These are phyloP conservation scores for Chrysoporthe austroafricana DNA, from an alignment of 2,329 filamentous ascomycete genomes.

Conservation along the genomic window DNA sequence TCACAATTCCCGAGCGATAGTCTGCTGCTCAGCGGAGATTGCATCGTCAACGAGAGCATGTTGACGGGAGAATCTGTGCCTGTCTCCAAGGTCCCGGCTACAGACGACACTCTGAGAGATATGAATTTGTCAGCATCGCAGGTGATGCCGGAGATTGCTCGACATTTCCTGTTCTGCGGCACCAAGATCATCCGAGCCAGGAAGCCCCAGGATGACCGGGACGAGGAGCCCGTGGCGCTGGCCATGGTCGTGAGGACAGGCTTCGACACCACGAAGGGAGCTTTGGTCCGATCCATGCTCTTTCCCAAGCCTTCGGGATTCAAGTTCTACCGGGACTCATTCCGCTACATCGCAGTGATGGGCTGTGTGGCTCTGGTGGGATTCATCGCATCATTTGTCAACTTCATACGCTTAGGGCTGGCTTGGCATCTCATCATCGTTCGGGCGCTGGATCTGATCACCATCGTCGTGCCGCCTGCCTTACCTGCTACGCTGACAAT, in stretches of 20 bases:
- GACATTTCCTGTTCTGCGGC: constrained; percentile 90
- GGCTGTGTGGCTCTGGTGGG: constrained; percentile 81
- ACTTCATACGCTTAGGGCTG: constrained; percentile 84
- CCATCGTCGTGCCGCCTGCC: constrained; percentile 94
- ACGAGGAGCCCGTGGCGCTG: constrained; percentile 86
- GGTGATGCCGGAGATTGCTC: constrained; percentile 80
- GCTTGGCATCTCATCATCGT: constrained; percentile 91
- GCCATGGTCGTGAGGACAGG: constrained; percentile 93
- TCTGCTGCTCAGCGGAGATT: constrained; percentile 87
- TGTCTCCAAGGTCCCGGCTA: constrained; percentile 87
- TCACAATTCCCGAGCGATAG: constrained; percentile 91
- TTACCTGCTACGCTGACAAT: constrained; percentile 94
- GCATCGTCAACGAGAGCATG: constrained; percentile 99
- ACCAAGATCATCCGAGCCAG: constrained; percentile 93
- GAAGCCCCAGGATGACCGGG: constrained; percentile 81
- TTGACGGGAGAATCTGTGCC: constrained; percentile 96
- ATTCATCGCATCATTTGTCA: constrained; percentile 88
- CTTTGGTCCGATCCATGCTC: constrained; percentile 94
- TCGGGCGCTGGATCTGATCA: constrained; percentile 91
- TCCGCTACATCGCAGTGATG: constrained; percentile 98
- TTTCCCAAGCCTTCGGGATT: constrained; percentile 98
- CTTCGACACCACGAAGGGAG: constrained; percentile 97
- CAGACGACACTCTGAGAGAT: constrained; percentile 74
- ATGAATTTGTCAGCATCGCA: constrained; percentile 82
- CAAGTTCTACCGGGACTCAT: constrained; percentile 97